A percentile compares a stretch with the other conserved stretches of the same genome.
Evolutionary conservation across 352 stramenopile genomes (phyloP).

Genomic region (Phytopythium litorale): DNA sequence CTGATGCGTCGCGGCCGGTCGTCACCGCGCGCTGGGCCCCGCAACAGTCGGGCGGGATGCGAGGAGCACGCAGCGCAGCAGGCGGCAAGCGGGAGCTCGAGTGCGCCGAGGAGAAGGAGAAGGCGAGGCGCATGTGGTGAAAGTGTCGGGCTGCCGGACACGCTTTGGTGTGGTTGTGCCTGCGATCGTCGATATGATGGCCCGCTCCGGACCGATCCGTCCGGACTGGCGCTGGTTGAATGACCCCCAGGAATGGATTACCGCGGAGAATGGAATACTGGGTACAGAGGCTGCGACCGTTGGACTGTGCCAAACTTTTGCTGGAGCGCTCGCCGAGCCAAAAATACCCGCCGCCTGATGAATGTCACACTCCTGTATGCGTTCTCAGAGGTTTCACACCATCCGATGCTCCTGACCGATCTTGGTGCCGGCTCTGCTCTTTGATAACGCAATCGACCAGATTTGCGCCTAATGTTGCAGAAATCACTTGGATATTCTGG

Average conservation of each 20-base stretch:
- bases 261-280: not conserved
- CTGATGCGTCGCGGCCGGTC: not conserved
- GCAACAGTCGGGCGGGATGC: not conserved
- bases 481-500: no score
- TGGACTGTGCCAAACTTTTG: constrained; percentile 1
- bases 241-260: not conserved
- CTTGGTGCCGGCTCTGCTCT: not conserved
- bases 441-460: not conserved
- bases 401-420: not conserved
- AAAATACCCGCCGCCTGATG: not conserved
- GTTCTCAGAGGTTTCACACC: not conserved
- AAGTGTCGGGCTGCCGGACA: not conserved
- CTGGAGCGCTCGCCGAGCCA: not conserved
- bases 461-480: not conserved
- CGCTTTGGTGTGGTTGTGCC: not conserved
- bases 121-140: not conserved
- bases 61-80: not conserved
- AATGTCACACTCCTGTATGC: constrained; percentile 4
- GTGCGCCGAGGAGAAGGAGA: not conserved
- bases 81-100: not conserved
- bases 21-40: not conserved
- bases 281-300: not conserved
- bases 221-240: not conserved
- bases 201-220: not conserved
- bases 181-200: not conserved